Base-by-base conservation (phyloP, 805 yeast species). In the Pichia sporocuriosa region DNA sequence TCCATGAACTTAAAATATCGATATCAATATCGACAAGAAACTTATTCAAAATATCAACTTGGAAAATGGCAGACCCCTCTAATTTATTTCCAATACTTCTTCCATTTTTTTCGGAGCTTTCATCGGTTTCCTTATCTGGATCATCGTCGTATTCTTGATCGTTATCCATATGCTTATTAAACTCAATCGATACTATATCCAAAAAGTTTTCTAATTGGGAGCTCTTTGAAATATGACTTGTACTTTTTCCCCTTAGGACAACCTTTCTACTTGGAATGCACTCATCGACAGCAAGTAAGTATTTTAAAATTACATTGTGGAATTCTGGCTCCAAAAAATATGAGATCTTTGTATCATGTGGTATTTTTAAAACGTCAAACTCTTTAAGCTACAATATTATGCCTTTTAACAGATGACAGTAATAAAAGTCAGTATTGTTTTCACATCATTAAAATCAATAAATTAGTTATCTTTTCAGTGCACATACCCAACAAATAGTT, bases 271-370 rank as follows among this genome's bases (percentile, higher is more conserved):
- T 32, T 4, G 32, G 25, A 22, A 44, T 39, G 8, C 51, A 53
- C n/a, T 43, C 48, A 13, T 48, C 49, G 4, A 37, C 30, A 26
- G 51, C 60, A 21, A 56, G 27, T 15, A 53, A 35, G 20, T 47
- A 47, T 20, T 44, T 39, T 7, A 56, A 31, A 4, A 50, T 41
- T 15, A 42, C 42, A 38, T 54, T 47, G 9, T 52, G 34, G 27
- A 54, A 46, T 10, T 13, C 15, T 4, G 57, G 51, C 12, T 48
- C 45, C 4, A 42, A 37, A 29, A 42, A 42, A 23, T 27, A 29
- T 17, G 42, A 37, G 5, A 42, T 22, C 15, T 33, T 38, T 2
- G 35, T 15, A n/a, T 33, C 13, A 12, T 33, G 28, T 1, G 45
- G 45, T 3, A 42, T 25, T 22, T 38, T 36, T n/a, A 42, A 37